A percentile compares a stretch with the other conserved stretches of the same genome.
Evolutionary conservation across 805 yeast species (phyloP).

Genomic region (Candida arabinofermentans): DNA sequence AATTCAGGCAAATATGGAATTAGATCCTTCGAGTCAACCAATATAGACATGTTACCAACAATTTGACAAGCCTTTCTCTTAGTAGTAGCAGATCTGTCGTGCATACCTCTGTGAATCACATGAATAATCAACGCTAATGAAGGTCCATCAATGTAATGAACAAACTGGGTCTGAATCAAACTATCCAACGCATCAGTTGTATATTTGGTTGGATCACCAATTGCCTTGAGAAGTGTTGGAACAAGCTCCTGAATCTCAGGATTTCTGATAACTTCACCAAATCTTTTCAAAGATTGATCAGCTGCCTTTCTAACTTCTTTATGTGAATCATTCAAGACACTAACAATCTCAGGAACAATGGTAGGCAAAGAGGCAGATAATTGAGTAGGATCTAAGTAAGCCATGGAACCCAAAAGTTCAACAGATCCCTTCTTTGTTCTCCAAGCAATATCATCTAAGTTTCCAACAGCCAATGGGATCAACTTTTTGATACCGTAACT

Average conservation of each 20-base stretch:
- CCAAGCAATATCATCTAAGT: constrained; percentile 89
- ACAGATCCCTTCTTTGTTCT: constrained; percentile 96
- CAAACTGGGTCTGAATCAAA: constrained; percentile 85
- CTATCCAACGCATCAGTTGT: constrained; percentile 87
- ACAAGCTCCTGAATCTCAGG: constrained; percentile 95
- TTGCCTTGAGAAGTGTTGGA: constrained; percentile 82
- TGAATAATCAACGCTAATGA: constrained; percentile 92
- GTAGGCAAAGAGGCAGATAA: constrained; percentile 82
- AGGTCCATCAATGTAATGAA: constrained; percentile 97
- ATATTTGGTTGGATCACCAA: constrained; percentile 90
- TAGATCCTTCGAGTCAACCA: constrained; percentile 85
- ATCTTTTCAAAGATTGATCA: constrained; percentile 78
- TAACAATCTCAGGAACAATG: constrained; percentile 95
- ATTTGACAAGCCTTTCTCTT: constrained; percentile 95
- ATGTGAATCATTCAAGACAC: constrained; percentile 90
- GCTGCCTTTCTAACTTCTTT: constrained; percentile 97
- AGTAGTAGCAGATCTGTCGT: constrained; percentile 87
- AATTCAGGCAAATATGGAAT: constrained; percentile 76
- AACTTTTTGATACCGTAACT: constrained; percentile 86
- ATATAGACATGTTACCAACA: constrained; percentile 97
- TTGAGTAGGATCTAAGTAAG: constrained; percentile 92
- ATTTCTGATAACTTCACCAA: constrained; percentile 95
- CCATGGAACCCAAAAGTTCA: constrained; percentile 95
- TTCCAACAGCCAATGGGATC: constrained; percentile 85
- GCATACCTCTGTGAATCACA: constrained; percentile 93